Base-by-base conservation (phyloP, 164 flowering plant genomes). In the Vitis riparia region DNA sequence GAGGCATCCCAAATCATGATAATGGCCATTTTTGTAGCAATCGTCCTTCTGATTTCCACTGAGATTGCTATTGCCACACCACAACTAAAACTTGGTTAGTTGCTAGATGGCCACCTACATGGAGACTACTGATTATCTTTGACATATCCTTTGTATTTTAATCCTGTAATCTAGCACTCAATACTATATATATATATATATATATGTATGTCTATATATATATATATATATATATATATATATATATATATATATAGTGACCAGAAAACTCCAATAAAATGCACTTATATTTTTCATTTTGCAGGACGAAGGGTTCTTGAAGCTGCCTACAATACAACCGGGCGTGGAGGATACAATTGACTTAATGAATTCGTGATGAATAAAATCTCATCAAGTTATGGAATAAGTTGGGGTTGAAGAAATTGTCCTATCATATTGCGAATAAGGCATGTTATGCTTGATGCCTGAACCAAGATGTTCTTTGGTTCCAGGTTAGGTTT, bases 311-410 rank as follows among this genome's bases (percentile, higher is more conserved):
- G 55, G 55, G 55, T 51, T 51, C 55, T 51, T 10, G 14, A 51
- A 53, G 56, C 56, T 53, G 56, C n/a, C 56, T 51, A 53, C 56
- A 53, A 53, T 14, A 53, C n/a, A 53, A 53, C n/a, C 56, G n/a
- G 55, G n/a, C 16, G 56, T 5, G 16, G 56, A 53, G 56, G 56
- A 12, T 53, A 14, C 16, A 53, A 14, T 53, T 53, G n/a, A 37
- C 44, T 37, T 37, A 15, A n/a, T 51, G 15, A 53, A 53, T n/a
- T 13, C 56, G 5, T 53, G 56, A 53, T 11, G n/a, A n/a, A 11
- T 37, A 13, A 14, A 51, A 51, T 51, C 3, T 8, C 53, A 13
- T 51, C 53, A 5, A 13, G 13, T 51, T 14, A 53, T n/a, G 11
- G 5, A 53, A 53, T 53, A 51, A 51, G 55, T 51, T 51, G 14